phyloP scores from a whole-genome alignment of 257 asterid species.

The Nicotiana tomentosiformis region DNA sequence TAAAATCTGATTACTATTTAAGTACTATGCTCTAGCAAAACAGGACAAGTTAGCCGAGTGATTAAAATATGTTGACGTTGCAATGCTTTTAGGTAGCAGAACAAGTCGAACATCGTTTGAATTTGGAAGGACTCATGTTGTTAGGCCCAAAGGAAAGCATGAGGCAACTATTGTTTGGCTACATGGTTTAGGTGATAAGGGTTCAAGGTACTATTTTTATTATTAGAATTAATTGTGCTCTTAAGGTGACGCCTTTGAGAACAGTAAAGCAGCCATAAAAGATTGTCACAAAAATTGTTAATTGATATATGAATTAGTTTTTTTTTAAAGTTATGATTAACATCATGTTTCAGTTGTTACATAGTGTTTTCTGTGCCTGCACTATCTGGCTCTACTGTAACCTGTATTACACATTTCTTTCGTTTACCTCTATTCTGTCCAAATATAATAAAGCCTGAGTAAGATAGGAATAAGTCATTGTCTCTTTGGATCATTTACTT shows the following conservation, averaged over 20 bases:
- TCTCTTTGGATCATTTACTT: not conserved
- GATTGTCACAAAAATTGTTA: not conserved
- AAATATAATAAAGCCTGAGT: not conserved
- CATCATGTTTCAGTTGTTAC: not conserved
- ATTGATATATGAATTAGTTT: not conserved
- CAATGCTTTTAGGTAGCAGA: conserved; percentile 40
- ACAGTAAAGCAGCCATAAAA: not conserved
- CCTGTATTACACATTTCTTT: not conserved
- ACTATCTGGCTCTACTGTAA: not conserved
- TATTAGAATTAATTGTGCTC: not conserved
- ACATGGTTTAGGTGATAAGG: conserved; percentile 81
- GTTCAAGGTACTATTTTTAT: conserved; percentile 51
- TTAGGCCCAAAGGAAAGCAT: conserved; percentile 77
- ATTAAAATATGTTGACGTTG: not conserved
- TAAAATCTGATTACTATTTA: not conserved
- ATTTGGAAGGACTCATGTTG: conserved; percentile 84
- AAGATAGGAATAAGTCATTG: not conserved
- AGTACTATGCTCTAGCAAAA: not conserved
- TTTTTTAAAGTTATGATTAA: not conserved
- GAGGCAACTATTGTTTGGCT: conserved; percentile 88
- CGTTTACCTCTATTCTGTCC: not conserved
- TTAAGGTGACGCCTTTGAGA: not conserved
- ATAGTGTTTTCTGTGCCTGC: not conserved
- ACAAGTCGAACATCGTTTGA: conserved; percentile 36
- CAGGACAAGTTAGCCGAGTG: not conserved